A percentile compares a stretch with the other conserved stretches of the same genome.
Conservation (phyloP, 345 rosid species). For the Moricandia moricandioides region DNA sequence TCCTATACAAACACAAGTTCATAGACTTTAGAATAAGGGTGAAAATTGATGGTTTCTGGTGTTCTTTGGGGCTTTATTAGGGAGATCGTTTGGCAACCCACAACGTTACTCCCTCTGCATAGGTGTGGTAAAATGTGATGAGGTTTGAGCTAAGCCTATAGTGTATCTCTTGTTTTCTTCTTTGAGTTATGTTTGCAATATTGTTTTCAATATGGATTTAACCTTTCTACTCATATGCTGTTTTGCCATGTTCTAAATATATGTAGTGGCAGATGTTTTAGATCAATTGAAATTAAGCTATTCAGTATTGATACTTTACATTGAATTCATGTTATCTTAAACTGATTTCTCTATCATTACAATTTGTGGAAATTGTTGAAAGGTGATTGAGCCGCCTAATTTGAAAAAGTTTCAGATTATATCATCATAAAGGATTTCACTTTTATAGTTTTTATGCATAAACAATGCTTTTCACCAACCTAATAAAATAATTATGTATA, state of each 20-base stretch:
- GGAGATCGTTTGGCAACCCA: too few relatives aligned
- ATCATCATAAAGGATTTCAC: background rate
- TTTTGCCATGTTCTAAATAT: background rate
- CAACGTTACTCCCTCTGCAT: too few relatives aligned
- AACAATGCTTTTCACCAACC: slow-evolving; percentile 16
- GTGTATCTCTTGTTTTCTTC: too few relatives aligned
- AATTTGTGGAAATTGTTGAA: background rate
- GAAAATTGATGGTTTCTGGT: too few relatives aligned
- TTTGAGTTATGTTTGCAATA: too few relatives aligned
- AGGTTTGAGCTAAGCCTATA: too few relatives aligned
- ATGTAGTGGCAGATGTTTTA: background rate
- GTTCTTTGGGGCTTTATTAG: too few relatives aligned
- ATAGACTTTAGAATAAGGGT: too few relatives aligned
- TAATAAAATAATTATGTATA: background rate
- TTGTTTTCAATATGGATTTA: too few relatives aligned
- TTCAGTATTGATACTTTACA: background rate
- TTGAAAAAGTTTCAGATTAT: slow-evolving; percentile 14
- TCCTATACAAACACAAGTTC: too few relatives aligned
- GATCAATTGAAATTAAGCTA: background rate
- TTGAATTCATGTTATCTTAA: background rate
- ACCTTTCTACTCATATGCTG: too few relatives aligned
- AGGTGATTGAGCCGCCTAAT: slow-evolving; percentile 31
- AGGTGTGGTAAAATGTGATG: too few relatives aligned
- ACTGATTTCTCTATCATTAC: background rate
- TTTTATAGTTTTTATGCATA: background rate